A percentile compares a stretch with the other conserved stretches of the same genome.
These are phyloP conservation scores for Saturnispora zaruensis DNA, from an alignment of 805 yeast genomes.

Conservation along the genomic window DNA sequence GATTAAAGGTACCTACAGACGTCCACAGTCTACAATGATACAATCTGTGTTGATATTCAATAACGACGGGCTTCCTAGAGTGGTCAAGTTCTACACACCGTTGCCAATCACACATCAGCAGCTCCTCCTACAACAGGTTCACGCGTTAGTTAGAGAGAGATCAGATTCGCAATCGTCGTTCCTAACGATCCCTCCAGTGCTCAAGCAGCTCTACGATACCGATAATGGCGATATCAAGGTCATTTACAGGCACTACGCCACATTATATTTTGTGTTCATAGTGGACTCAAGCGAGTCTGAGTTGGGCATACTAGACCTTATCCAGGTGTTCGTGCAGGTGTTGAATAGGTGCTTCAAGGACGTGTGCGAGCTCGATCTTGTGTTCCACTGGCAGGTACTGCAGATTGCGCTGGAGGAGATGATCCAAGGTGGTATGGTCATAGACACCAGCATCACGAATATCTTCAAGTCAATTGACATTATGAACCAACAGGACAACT, in stretches of 20 bases:
- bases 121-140: slow-evolving; percentile 70
- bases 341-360: slow-evolving; percentile 87
- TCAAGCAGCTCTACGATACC: slow-evolving; percentile 25
- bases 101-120: slow-evolving; percentile 80
- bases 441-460: slow-evolving; percentile 76
- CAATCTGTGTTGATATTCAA: slow-evolving; percentile 40
- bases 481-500: slow-evolving; percentile 42
- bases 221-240: slow-evolving; percentile 72
- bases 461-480: slow-evolving; percentile 81
- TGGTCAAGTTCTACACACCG: slow-evolving; percentile 87
- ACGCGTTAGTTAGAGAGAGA: slow-evolving; percentile 64
- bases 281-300: slow-evolving; percentile 96
- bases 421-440: slow-evolving; percentile 96
- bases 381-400: slow-evolving; percentile 97
- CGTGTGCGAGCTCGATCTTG: slow-evolving; percentile 91
- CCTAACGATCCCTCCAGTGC: slow-evolving; percentile 77
- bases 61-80: slow-evolving; percentile 81
- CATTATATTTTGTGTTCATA: slow-evolving; percentile 89
- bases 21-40: slow-evolving; percentile 15
- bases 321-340: slow-evolving; percentile 95
- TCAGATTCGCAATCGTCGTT: slow-evolving; percentile 77
- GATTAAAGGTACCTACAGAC: neutral
- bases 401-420: slow-evolving; percentile 88
- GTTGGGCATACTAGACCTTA: slow-evolving; percentile 84
- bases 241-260: slow-evolving; percentile 90